These are phyloP conservation scores for Lecanicillium sp. DNA, from an alignment of 2,329 filamentous ascomycete species.

Conservation along the genomic window DNA sequence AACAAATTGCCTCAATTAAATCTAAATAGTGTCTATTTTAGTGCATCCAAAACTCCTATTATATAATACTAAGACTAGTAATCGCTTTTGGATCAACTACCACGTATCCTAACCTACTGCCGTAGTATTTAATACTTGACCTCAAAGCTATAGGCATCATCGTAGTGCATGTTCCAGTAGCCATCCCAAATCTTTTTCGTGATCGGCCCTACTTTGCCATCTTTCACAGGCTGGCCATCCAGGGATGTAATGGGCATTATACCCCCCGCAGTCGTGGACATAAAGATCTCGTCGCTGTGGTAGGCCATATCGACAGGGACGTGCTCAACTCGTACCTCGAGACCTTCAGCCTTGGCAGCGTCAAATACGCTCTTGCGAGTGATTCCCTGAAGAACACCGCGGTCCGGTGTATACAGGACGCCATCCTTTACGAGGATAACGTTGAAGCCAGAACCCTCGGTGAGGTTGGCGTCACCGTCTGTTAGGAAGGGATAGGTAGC, in stretches of 20 bases:
- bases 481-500: constrained; percentile 40
- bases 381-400: constrained; percentile 38
- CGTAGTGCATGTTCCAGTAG: constrained; percentile 41
- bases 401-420: constrained; percentile 34
- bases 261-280: constrained; percentile 44
- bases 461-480: constrained; percentile 39
- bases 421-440: constrained; percentile 36
- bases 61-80: no score
- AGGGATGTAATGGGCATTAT: constrained; percentile 42
- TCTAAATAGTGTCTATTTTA: no score
- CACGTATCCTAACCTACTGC: no score
- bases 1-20: no score
- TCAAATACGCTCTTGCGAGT: constrained; percentile 41
- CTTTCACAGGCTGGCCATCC: constrained; percentile 31
- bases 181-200: constrained; percentile 40
- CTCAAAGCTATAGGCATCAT: constrained; percentile 25
- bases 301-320: constrained; percentile 34
- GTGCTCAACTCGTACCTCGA: constrained; percentile 28
- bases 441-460: constrained; percentile 43
- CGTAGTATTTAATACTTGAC: constrained; percentile 21
- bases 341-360: constrained; percentile 22
- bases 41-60: no score
- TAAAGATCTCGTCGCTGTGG: constrained; percentile 38
- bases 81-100: no score
- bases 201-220: constrained; percentile 34